Percentiles rank a stretch among this genome's conserved stretches.
These are phyloP conservation scores for Cadophora sp. DNA, from an alignment of 2,329 filamentous ascomycete genomes.

Conservation along the genomic window DNA sequence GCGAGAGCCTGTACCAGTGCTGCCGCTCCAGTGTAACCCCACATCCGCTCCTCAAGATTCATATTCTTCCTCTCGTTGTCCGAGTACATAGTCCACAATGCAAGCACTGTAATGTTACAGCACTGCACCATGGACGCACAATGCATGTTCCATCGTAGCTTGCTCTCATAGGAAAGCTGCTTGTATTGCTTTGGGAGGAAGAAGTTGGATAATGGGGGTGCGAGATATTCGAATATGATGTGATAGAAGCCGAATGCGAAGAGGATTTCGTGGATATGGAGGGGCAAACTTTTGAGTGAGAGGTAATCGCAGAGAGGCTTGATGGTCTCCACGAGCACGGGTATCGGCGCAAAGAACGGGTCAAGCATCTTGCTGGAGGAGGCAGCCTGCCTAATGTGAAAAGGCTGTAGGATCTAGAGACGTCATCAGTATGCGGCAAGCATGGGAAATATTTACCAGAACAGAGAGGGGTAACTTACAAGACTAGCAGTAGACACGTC, in stretches of 20 bases:
- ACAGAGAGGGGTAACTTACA: background rate
- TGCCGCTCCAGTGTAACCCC: constrained; percentile 76
- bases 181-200: constrained; percentile 67
- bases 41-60: constrained; percentile 71
- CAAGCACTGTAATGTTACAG: constrained; percentile 70
- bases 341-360: constrained; percentile 66
- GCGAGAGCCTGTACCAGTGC: constrained; percentile 78
- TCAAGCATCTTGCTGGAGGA: constrained; percentile 63
- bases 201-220: constrained; percentile 66
- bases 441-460: background rate
- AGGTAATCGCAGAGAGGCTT: constrained; percentile 68
- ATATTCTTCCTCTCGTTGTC: constrained; percentile 71
- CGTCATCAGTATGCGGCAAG: constrained; percentile 10
- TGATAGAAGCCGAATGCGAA: constrained; percentile 71
- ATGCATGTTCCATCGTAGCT: constrained; percentile 82
- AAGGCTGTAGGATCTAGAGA: background rate
- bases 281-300: constrained; percentile 68
- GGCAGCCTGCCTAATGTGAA: background rate
- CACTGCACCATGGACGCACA: constrained; percentile 81
- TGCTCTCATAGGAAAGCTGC: constrained; percentile 63
- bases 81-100: constrained; percentile 71
- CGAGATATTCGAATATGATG: constrained; percentile 67
- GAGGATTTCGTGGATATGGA: constrained; percentile 79
- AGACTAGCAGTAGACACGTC: constrained; percentile 3
- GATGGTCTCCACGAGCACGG: constrained; percentile 54